Evolutionary conservation across 2,329 filamentous ascomycete species (phyloP).

Genomic region (Leptodontidium sp.): DNA sequence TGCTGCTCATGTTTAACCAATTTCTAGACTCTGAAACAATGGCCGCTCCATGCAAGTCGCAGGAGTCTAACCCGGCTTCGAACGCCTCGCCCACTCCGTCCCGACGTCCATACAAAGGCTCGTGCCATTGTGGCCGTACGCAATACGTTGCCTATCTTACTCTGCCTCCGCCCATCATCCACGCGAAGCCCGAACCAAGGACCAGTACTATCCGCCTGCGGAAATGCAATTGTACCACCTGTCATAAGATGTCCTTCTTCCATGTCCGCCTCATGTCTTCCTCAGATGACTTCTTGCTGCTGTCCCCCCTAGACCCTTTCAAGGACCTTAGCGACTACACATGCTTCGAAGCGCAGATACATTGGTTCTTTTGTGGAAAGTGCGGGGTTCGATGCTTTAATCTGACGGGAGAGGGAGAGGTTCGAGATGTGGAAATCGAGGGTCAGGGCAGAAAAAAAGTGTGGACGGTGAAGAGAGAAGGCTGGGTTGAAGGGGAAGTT

Average conservation of each 20-base stretch:
- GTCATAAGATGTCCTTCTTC: conserved; percentile 57
- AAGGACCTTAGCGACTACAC: conserved; percentile 53
- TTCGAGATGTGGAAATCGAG: conserved; percentile 30
- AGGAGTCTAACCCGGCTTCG: background rate
- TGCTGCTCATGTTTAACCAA: background rate
- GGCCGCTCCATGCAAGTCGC: background rate
- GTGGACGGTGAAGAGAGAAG: conserved; percentile 46
- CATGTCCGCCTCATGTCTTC: conserved; percentile 52
- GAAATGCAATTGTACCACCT: conserved; percentile 58
- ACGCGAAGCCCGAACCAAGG: conserved; percentile 24
- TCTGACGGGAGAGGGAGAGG: conserved; percentile 49
- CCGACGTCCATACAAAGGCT: conserved; percentile 49
- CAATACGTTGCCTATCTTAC: conserved; percentile 54
- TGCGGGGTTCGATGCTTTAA: conserved; percentile 57
- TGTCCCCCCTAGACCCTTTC: conserved; percentile 51
- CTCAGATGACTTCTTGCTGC: conserved; percentile 55
- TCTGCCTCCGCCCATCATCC: conserved; percentile 48
- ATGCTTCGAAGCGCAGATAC: conserved; percentile 44
- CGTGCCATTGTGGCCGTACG: conserved; percentile 56
- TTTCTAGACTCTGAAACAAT: background rate
- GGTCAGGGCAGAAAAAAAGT: conserved; percentile 31
- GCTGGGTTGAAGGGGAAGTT: conserved; percentile 39
- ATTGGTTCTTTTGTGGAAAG: conserved; percentile 57
- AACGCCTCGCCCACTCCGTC: background rate
- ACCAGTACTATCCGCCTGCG: conserved; percentile 46